Base-by-base conservation (phyloP, 306 rosid species). In the Medicago ruthenica region DNA sequence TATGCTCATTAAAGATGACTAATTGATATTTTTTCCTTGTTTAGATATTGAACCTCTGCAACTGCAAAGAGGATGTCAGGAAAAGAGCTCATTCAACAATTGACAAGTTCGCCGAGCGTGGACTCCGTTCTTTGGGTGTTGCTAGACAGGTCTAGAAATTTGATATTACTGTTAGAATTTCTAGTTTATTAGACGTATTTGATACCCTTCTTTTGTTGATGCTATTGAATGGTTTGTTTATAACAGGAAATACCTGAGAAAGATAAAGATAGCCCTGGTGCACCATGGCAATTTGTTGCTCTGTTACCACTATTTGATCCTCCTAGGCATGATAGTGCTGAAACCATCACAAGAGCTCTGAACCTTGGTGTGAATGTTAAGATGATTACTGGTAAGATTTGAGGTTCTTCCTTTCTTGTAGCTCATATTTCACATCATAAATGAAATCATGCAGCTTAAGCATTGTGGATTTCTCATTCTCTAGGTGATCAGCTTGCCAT, bases 301-400 rank as follows among this genome's bases (percentile, higher is more conserved):
- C 70, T 96, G 78, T 88, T 96, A 77, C 96, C 99, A 7, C 85
- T 96, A 6, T 96, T 96, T 85, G 99, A 96, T 82, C 99, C 99
- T 83, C 99, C 99, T 13, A 86, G 99, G 84, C 99, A 96, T 34
- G 99, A 96, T 77, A 96, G 99, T 87, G 99, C 99, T 44, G 99
- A 96, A 86, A 96, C 99, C 82, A 96, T 96, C 62, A 88, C 92
- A 84, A 90, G 98, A 83, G 99, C 99, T 70, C 87, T 96, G 67
- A 86, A 96, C 82, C 99, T 96, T n/a, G 99, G 99, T 48, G 99
- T 96, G 78, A 96, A 96, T 79, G 99, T 96, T 41, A 96, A 96
- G 85, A 96, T 96, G 99, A 96, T 96, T 77, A 96, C 99, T n/a
- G 99, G 99, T 92, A 82, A 66, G 77, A 70, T 54, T 64, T 58